Conservation (phyloP, 116 monocot genomes). For the Trichopus zeylanicus region DNA sequence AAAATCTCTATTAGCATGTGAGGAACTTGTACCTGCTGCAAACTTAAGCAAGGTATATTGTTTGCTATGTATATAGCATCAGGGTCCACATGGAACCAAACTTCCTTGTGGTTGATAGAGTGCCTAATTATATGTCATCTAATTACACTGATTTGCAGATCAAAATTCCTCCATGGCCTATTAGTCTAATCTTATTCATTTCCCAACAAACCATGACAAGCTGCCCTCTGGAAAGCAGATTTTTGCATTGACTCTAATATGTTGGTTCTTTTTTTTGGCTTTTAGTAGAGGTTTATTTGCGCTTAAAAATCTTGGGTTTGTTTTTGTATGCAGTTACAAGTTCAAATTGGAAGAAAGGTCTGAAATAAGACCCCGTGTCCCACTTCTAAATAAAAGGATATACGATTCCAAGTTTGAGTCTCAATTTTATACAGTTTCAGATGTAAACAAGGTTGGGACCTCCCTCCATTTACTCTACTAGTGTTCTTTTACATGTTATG, state of each 20-base stretch:
- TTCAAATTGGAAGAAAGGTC: conserved; percentile 86
- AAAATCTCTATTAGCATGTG: conserved; percentile 66
- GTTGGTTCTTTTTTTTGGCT: conserved; percentile 21
- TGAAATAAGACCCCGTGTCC: conserved; percentile 75
- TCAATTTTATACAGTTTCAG: conserved; percentile 81
- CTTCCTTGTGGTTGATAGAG: neutral
- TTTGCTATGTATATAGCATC: neutral
- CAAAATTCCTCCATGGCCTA: conserved; percentile 62
- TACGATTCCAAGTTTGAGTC: conserved; percentile 94
- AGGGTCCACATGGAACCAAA: neutral
- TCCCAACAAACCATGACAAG: conserved; percentile 60
- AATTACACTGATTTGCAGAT: conserved; percentile 34
- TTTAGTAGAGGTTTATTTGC: neutral
- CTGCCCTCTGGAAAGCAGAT: conserved; percentile 85
- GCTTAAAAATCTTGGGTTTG: conserved; percentile 2
- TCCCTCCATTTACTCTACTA: too few species aligned
- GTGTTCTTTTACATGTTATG: too few species aligned
- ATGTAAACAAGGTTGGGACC: conserved; percentile 70
- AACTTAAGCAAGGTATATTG: conserved; percentile 55
- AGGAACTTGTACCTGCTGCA: conserved; percentile 76
- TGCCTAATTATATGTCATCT: neutral
- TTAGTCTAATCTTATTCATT: conserved; percentile 49
- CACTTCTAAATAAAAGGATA: conserved; percentile 74
- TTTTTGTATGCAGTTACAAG: conserved; percentile 65
- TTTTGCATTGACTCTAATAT: conserved; percentile 57